These are phyloP conservation scores for Zoysia pacifica DNA, from an alignment of 176 grass and related monocot genomes.

Conservation along the genomic window DNA sequence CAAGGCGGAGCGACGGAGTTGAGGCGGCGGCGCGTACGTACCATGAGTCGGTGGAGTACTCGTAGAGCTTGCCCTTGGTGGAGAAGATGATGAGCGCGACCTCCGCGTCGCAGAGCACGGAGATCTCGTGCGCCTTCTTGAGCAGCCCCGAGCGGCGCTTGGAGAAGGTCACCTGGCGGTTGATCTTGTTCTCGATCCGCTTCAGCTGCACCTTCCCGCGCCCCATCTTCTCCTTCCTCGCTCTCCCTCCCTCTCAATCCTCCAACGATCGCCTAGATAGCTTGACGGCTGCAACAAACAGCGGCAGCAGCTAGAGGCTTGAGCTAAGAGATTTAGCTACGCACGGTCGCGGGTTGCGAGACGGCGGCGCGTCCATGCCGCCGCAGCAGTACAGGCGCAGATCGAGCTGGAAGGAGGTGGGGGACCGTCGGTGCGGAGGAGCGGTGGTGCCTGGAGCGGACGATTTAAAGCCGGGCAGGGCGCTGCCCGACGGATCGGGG, in stretches of 20 bases:
- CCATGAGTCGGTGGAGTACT: slow-evolving; percentile 67
- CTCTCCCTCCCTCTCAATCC: neutral
- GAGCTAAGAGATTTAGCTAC: neutral
- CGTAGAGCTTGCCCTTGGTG: slow-evolving; percentile 60
- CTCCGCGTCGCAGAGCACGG: slow-evolving; percentile 79
- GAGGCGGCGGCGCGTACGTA: slow-evolving; percentile 7
- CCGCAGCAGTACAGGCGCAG: neutral
- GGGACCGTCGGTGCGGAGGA: neutral
- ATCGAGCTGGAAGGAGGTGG: neutral
- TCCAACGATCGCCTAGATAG: neutral
- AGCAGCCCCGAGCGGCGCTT: slow-evolving; percentile 81
- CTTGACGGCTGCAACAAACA: neutral
- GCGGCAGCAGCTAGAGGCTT: neutral
- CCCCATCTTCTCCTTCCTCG: slow-evolving; percentile 46
- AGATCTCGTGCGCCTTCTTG: slow-evolving; percentile 90
- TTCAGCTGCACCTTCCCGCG: slow-evolving; percentile 78
- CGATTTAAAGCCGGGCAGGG: slow-evolving; percentile 39
- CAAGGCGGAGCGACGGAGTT: neutral
- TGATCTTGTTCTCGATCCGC: slow-evolving; percentile 96
- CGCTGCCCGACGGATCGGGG: slow-evolving; percentile 28
- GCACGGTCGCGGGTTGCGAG: neutral
- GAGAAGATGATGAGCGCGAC: slow-evolving; percentile 83
- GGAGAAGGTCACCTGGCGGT: slow-evolving; percentile 82
- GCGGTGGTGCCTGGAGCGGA: neutral
- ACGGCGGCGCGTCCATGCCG: slow-evolving; percentile 13